Conservation (phyloP, 83 land plant genomes). For the Picea abies region DNA sequence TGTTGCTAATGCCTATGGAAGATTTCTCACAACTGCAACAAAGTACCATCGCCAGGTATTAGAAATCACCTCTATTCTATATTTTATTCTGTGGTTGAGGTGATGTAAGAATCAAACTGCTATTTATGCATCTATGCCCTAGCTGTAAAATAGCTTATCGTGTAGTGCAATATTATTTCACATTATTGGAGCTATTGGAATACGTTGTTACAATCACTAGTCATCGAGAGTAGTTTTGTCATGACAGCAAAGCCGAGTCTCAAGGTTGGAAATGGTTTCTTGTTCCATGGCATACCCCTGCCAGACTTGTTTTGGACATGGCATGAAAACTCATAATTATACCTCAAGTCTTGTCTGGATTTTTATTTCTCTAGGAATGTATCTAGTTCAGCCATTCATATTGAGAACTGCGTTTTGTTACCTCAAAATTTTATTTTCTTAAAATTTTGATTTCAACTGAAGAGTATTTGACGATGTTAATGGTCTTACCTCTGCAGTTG, state of each 20-base stretch:
- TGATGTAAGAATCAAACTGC: not conserved
- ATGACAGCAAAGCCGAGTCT: not conserved
- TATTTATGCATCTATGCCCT: not conserved
- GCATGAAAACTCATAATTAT: not conserved
- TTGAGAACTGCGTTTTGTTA: not conserved
- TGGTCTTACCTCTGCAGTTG: constrained; percentile 21
- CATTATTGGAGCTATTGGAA: not conserved
- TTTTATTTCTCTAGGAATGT: not conserved
- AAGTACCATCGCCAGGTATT: constrained; percentile 61
- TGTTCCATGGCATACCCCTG: too few relatives aligned
- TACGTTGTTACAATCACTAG: not conserved
- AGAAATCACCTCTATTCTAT: not conserved
- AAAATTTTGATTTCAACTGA: not conserved
- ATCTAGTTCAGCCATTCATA: not conserved
- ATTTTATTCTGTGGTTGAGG: not conserved
- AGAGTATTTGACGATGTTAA: not conserved
- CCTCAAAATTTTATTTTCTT: too few relatives aligned
- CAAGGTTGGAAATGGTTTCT: not conserved
- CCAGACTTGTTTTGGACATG: not conserved
- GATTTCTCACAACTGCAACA: constrained; percentile 52
- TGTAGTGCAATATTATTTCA: not conserved
- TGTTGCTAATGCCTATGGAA: constrained; percentile 40
- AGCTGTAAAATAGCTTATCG: not conserved
- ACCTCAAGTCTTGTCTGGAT: not conserved
- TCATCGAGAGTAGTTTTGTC: not conserved